A percentile compares a stretch with the other conserved stretches of the same genome.
Conservation (phyloP, 2,329 filamentous ascomycete genomes). For the Aspergillus puulaauensis region DNA sequence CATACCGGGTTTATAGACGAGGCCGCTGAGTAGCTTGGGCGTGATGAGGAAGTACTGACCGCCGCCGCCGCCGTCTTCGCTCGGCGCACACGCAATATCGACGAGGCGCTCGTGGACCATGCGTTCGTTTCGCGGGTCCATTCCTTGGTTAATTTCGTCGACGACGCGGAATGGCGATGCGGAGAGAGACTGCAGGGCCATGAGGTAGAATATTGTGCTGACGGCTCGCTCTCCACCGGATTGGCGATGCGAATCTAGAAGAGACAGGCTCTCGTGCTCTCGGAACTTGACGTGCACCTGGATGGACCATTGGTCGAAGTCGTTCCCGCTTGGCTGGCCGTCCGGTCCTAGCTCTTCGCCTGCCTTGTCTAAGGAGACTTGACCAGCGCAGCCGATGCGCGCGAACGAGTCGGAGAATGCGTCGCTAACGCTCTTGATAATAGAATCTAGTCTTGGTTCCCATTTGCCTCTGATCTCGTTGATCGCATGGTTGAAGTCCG, state of each 20-base stretch:
- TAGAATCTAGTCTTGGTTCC: constrained; percentile 78
- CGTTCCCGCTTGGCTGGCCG: constrained; percentile 51
- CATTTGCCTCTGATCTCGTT: constrained; percentile 67
- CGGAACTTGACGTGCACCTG: constrained; percentile 95
- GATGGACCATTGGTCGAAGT: constrained; percentile 92
- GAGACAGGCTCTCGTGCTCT: constrained; percentile 77
- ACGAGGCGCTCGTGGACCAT: constrained; percentile 99
- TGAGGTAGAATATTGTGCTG: constrained; percentile 97
- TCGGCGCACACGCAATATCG: constrained; percentile 77
- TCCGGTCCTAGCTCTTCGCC: constrained; percentile 35
- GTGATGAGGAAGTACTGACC: constrained; percentile 94
- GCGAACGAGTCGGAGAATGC: constrained; percentile 93
- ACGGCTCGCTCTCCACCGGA: constrained; percentile 95
- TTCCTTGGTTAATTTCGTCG: constrained; percentile 99
- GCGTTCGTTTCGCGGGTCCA: constrained; percentile 97
- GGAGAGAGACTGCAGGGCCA: constrained; percentile 92
- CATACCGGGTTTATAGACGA: constrained; percentile 89
- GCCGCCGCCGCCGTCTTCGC: constrained; percentile 48
- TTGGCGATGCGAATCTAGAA: constrained; percentile 88
- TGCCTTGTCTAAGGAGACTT: constrained; percentile 81
- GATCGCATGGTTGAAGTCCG: constrained; percentile 59
- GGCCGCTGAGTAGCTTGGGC: constrained; percentile 82
- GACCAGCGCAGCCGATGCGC: constrained; percentile 89
- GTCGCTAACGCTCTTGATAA: constrained; percentile 79
- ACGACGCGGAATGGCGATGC: constrained; percentile 96